Conservation (phyloP, 2,329 filamentous ascomycete genomes). For the Stemphylium vesicarium region DNA sequence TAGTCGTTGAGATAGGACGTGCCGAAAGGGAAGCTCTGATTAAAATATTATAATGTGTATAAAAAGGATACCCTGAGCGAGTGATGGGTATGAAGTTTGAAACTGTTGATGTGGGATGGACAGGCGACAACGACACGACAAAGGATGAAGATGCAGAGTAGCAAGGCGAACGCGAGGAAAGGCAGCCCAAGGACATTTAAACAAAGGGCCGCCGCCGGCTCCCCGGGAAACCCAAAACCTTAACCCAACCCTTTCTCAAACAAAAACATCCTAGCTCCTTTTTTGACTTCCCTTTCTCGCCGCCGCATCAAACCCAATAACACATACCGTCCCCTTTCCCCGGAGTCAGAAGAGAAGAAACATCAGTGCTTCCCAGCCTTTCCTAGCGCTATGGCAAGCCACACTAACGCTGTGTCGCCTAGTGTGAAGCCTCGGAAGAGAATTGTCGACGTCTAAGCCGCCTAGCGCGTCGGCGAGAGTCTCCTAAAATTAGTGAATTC, state of each 20-base stretch:
- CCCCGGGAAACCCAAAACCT: too few relatives aligned
- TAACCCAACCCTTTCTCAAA: not conserved
- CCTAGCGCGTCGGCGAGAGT: not conserved
- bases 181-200: slow-evolving; percentile 2
- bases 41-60: not conserved
- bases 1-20: too few relatives aligned
- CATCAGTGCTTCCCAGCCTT: not conserved
- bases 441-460: too few relatives aligned
- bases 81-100: not conserved
- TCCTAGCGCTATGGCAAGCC: not conserved
- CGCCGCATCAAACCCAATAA: not conserved
- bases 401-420: not conserved
- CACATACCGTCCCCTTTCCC: not conserved
- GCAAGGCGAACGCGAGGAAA: not conserved
- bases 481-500: slow-evolving; percentile 5
- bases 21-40: not conserved
- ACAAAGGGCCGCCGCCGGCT: not conserved
- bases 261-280: not conserved
- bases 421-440: not conserved
- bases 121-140: not conserved
- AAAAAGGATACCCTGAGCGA: not conserved
- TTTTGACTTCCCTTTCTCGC: not conserved
- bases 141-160: not conserved
- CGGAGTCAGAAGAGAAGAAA: not conserved
- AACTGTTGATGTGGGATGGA: not conserved